Evolutionary conservation across 306 rosid species (phyloP).

Genomic region (Begonia masoniana): DNA sequence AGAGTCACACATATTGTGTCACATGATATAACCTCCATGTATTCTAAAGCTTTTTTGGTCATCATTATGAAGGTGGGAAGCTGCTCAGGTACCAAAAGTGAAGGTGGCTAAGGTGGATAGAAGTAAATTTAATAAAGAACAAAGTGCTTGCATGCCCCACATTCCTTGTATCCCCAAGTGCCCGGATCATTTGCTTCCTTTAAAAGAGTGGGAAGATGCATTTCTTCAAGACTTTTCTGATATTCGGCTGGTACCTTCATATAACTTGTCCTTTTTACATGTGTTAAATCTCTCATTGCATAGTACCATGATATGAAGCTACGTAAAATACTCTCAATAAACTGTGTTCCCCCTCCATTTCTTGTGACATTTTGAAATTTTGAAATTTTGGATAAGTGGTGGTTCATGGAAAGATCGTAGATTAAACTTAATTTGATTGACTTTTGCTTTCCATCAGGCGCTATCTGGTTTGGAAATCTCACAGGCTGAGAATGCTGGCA

Average conservation of each 20-base stretch:
- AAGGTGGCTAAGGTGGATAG: slow-evolving; percentile 70
- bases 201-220: slow-evolving; percentile 72
- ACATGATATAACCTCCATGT: too few relatives aligned
- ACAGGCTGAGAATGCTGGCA: too few relatives aligned
- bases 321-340: background rate
- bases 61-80: slow-evolving; percentile 69
- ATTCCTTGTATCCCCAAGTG: slow-evolving; percentile 76
- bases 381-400: too few relatives aligned
- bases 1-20: too few relatives aligned
- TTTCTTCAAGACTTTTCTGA: slow-evolving; percentile 69
- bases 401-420: too few relatives aligned
- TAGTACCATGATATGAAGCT: background rate
- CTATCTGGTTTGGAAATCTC: too few relatives aligned
- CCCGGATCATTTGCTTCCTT: slow-evolving; percentile 65
- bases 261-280: background rate
- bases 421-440: too few relatives aligned
- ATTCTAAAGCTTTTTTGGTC: background rate
- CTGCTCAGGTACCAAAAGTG: slow-evolving; percentile 64
- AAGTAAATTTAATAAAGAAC: slow-evolving; percentile 49
- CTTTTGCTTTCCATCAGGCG: too few relatives aligned
- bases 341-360: too few relatives aligned
- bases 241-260: slow-evolving; percentile 46
- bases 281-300: background rate
- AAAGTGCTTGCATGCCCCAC: slow-evolving; percentile 75
- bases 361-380: too few relatives aligned